Conservation (phyloP, 2,329 filamentous ascomycete species). For the Teratosphaeriaceae sp. region DNA sequence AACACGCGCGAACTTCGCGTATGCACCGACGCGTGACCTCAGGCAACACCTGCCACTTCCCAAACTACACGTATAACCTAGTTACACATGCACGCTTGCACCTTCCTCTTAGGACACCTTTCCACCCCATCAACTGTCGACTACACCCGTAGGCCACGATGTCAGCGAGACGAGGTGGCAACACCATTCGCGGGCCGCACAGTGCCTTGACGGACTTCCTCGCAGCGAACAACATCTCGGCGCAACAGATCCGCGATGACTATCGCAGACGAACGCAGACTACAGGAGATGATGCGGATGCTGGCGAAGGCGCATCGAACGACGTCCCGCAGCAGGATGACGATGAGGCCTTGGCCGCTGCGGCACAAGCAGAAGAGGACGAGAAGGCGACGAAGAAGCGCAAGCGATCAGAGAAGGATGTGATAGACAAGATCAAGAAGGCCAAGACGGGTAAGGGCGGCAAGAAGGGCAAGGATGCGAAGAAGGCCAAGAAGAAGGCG, state of each 20-base stretch:
- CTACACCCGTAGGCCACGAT: slow-evolving; percentile 20
- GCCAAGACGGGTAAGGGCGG: slow-evolving; percentile 46
- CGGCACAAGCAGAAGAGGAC: slow-evolving; percentile 32
- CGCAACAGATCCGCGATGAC: slow-evolving; percentile 54
- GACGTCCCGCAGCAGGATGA: slow-evolving; percentile 25
- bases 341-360: slow-evolving; percentile 20
- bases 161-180: slow-evolving; percentile 32
- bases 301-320: slow-evolving; percentile 30
- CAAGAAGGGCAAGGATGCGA: slow-evolving; percentile 35
- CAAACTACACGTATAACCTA: too few relatives aligned
- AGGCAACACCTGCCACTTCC: too few relatives aligned
- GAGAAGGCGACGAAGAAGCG: slow-evolving; percentile 26
- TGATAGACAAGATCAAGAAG: slow-evolving; percentile 43
- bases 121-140: too few relatives aligned
- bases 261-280: slow-evolving; percentile 49
- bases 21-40: too few relatives aligned
- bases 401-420: slow-evolving; percentile 22
- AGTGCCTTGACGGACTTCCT: slow-evolving; percentile 64
- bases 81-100: too few relatives aligned
- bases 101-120: too few relatives aligned
- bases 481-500: slow-evolving; percentile 39
- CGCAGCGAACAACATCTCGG: slow-evolving; percentile 67
- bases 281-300: slow-evolving; percentile 20
- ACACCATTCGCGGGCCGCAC: slow-evolving; percentile 52
- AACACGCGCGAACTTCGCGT: too few relatives aligned